Evolutionary conservation across 2,329 filamentous ascomycete species (phyloP), one percentile per base, ranked within the genome.

Genomic region (Fusarium miscanthi): DNA sequence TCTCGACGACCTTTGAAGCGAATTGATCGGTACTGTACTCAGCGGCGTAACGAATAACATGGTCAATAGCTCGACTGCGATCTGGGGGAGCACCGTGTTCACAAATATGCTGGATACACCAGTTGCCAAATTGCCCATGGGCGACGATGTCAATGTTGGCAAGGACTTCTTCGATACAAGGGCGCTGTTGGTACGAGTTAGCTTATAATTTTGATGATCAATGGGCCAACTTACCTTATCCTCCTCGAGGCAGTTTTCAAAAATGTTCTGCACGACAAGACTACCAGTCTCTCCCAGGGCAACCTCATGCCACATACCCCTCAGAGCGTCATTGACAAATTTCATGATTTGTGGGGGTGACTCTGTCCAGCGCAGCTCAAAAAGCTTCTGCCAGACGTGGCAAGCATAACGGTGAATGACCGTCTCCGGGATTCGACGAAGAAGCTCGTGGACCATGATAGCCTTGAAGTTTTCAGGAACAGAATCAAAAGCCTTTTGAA

Each of bases 11-110:
- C 83, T 99, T 99, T 67, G 96, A 99, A 46, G 96, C 97, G 80
- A 98, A 99, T 80, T 99, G 96, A 77, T 99, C 96, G 89, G 97
- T 98, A 83, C 95, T 98, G 84, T 98, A 99, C 83, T 98, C 95
- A 21, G 94, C 93, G 37, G 95, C 94, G 82, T 94, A 97, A 72
- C 92, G 92, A 74, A 99, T 92, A 78, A 99, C 95, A 81, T 98
- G 95, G 76, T 99, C 95, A 78, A 98, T 92, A 48, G 97, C 96
- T 75, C 95, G 92, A 82, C 92, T 95, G 77, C 95, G 95, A 82
- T 99, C 97, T 43, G 92, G 91, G 37, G 95, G 93, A 63, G 92
- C 92, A 56, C 97, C 95, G 80, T 99, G 96, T 82, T 99, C 96
- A 83, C 96, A 99, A 77, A 99, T 94, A 83, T 99, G 96, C 84